Conservation (phyloP, 2,329 filamentous ascomycete genomes). For the Gaeumannomyces sp. region DNA sequence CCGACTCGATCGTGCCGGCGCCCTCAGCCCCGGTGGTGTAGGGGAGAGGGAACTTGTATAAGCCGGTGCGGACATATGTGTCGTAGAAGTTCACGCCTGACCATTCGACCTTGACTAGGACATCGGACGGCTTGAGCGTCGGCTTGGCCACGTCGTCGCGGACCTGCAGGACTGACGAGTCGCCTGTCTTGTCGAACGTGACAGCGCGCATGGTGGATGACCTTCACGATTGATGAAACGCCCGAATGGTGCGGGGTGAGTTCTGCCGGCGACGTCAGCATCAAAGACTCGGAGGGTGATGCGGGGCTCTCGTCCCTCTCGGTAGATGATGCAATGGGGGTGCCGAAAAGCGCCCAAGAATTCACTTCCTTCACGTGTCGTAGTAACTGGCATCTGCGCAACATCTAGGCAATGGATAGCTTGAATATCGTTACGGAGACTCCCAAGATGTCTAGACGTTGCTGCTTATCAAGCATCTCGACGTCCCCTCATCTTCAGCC, state of each 20-base stretch:
- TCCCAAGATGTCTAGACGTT: too few species aligned
- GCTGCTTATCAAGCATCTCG: too few species aligned
- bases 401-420: too few species aligned
- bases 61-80: constrained; percentile 39
- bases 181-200: constrained; percentile 63
- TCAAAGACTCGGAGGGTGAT: too few species aligned
- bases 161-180: constrained; percentile 63
- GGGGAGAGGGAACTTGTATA: constrained; percentile 15
- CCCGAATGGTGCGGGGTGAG: neutral
- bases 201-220: constrained; percentile 61
- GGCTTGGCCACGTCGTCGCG: constrained; percentile 66
- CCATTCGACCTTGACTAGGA: constrained; percentile 74
- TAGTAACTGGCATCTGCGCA: too few species aligned
- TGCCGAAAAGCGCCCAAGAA: neutral
- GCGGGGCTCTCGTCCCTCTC: too few species aligned
- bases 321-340: neutral
- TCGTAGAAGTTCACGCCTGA: constrained; percentile 85
- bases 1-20: constrained; percentile 14
- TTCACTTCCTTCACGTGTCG: neutral
- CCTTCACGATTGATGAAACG: neutral
- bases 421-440: neutral
- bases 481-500: too few species aligned
- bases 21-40: constrained; percentile 16
- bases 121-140: constrained; percentile 53
- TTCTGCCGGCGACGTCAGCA: too few species aligned